phyloP scores from a whole-genome alignment of 345 rosid genomes.

The Geranium brycei region DNA sequence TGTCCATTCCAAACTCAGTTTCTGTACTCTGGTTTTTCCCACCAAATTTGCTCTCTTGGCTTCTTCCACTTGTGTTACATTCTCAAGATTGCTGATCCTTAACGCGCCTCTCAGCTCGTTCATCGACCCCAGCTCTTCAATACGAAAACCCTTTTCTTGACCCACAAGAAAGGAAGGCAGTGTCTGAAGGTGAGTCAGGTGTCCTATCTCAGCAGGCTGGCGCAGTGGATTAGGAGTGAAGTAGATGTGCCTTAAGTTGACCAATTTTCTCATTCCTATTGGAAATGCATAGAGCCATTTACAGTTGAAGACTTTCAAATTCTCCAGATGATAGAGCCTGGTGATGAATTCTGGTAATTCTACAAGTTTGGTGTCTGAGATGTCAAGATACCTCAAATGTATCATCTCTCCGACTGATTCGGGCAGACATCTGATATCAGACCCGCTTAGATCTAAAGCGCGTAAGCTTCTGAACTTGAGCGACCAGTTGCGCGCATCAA shows the following conservation, averaged over 20 bases:
- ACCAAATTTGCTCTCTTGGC: constrained; percentile 3
- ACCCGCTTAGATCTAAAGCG: constrained; percentile 14
- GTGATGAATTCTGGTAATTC: constrained; percentile 12
- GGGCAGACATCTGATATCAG: constrained; percentile 13
- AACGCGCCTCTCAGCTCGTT: constrained; percentile 14
- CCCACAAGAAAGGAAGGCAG: constrained; percentile 16
- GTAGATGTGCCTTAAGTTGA: constrained; percentile 11
- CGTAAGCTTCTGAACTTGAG: constrained; percentile 14
- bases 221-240: constrained; percentile 10
- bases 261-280: not conserved
- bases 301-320: constrained; percentile 14
- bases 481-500: constrained; percentile 12
- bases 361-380: constrained; percentile 10
- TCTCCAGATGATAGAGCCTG: constrained; percentile 11
- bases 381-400: constrained; percentile 14
- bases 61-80: not conserved
- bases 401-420: constrained; percentile 8
- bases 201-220: constrained; percentile 9
- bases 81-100: constrained; percentile 7
- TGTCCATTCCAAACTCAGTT: constrained; percentile 3
- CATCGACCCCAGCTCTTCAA: constrained; percentile 5
- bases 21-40: constrained; percentile 2
- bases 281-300: constrained; percentile 14
- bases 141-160: not conserved
- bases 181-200: constrained; percentile 9